Percentiles rank a stretch among this genome's conserved stretches.
phyloP scores from a whole-genome alignment of 345 rosid genomes.

The Syzygium oleosum region DNA sequence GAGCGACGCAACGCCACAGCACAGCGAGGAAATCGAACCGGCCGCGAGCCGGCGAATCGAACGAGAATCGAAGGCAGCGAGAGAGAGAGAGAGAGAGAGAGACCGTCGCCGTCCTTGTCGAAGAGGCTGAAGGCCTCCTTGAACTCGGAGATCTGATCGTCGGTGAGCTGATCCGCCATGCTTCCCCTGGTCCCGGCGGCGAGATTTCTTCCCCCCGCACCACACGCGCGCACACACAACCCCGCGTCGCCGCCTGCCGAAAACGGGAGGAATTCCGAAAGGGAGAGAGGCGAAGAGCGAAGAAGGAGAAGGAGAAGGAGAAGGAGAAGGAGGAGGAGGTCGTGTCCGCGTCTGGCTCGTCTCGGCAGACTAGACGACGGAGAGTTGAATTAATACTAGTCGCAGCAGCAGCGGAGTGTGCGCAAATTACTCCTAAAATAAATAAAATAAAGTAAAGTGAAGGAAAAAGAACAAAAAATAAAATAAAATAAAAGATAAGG shows the following conservation, averaged over 20 bases:
- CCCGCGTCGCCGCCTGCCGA: not conserved
- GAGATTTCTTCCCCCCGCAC: not conserved
- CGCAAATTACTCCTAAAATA: not conserved
- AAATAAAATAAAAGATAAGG: not conserved
- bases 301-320: no score
- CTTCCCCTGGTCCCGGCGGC: not conserved
- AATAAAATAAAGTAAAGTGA: not conserved
- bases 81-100: not conserved
- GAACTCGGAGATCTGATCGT: constrained; percentile 33
- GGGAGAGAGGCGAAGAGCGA: not conserved
- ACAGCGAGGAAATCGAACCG: not conserved
- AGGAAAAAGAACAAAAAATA: not conserved
- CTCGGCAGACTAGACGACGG: not conserved
- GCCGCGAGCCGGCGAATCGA: not conserved
- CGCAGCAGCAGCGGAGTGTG: not conserved
- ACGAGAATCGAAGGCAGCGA: not conserved
- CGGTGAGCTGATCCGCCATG: constrained; percentile 30
- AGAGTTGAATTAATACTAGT: not conserved
- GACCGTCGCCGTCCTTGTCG: constrained; percentile 37
- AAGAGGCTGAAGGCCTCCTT: constrained; percentile 37
- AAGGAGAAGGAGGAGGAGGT: not conserved
- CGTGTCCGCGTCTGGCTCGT: not conserved
- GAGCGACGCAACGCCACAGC: not conserved
- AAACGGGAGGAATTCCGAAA: not conserved
- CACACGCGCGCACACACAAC: not conserved